Base-by-base conservation (phyloP, 2,329 filamentous ascomycete genomes). In the Epicoccum sorghinum region DNA sequence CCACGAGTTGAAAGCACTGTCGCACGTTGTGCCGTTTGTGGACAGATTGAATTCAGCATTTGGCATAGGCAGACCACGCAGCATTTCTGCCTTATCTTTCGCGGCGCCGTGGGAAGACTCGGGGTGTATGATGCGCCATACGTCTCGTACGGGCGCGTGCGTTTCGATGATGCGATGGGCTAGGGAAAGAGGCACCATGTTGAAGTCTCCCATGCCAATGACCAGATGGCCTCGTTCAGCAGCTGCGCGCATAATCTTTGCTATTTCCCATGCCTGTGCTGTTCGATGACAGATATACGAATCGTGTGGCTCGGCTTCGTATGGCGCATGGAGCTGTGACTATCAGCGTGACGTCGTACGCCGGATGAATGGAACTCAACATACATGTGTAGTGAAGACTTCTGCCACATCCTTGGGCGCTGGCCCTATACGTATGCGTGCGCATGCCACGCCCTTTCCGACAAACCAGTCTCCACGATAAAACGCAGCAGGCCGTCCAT, bases 401-500 rank as follows among this genome's bases (percentile, higher is more conserved):
- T 97, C 91, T 14, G 91, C 80, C 9, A 93, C 78, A 62, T 95
- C 89, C 55, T 83, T 83, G 39, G 75, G 72, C 1, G 78, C 82
- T 0, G 83, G 78, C 0, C 90, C 90, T 62, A 89, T 88, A 4
- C 89, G 81, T 63, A 98, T 89, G 59, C 84, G 84, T 2, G 93
- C 93, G 69, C 85, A 89, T 6, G 93, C 95, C 37, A 98, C 87
- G 13, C 95, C 95, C 73, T 98, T 98, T 0, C 95, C 95, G 8
- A 97, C 93, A 70, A 87, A 98, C 91, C 93, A 98, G 75, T 98
- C 93, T 9, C 95, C 95, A 56, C 93, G 83, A 78, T 89, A 97
- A 76, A 98, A 96, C 4, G 93, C 93, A 8, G 92, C 93, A 5
- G 95, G 95, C 14, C 93, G 85, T 14, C 95, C 95, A 73, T 96